phyloP scores from a whole-genome alignment of 1,284 basidiomycete species.

The Phlebopus sp. region DNA sequence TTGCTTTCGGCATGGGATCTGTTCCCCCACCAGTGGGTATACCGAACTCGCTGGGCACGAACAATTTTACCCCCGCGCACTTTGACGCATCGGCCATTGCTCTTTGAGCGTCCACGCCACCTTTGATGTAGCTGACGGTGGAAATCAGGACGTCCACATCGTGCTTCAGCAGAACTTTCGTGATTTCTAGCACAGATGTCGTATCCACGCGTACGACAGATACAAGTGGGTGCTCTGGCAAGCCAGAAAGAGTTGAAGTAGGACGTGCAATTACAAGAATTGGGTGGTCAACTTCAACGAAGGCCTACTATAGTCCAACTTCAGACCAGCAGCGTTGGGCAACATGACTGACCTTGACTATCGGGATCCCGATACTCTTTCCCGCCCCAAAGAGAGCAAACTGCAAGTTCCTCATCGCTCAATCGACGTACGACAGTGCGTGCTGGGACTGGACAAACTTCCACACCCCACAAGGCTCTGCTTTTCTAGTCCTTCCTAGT shows the following conservation, averaged over 20 bases:
- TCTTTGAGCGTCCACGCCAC: conserved; percentile 15
- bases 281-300: conserved; percentile 10
- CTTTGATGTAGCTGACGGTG: conserved; percentile 8
- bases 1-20: conserved; percentile 10
- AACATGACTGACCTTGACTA: conserved; percentile 1
- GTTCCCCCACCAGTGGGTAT: conserved; percentile 13
- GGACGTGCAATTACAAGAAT: conserved; percentile 15
- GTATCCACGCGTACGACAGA: conserved; percentile 20
- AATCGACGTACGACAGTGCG: background rate
- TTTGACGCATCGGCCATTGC: conserved; percentile 24
- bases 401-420: background rate
- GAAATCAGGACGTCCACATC: conserved; percentile 17
- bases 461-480: too few species aligned
- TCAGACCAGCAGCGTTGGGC: background rate
- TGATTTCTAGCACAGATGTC: conserved; percentile 13
- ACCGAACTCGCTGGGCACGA: conserved; percentile 25
- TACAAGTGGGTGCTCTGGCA: background rate
- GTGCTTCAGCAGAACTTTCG: conserved; percentile 16
- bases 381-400: conserved; percentile 3
- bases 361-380: conserved; percentile 1
- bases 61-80: conserved; percentile 26
- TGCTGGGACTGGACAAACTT: too few species aligned
- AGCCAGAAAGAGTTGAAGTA: conserved; percentile 4
- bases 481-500: too few species aligned
- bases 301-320: conserved; percentile 10